Evolutionary conservation across 805 yeast species (phyloP).

Genomic region (Wickerhamiella dianesei): DNA sequence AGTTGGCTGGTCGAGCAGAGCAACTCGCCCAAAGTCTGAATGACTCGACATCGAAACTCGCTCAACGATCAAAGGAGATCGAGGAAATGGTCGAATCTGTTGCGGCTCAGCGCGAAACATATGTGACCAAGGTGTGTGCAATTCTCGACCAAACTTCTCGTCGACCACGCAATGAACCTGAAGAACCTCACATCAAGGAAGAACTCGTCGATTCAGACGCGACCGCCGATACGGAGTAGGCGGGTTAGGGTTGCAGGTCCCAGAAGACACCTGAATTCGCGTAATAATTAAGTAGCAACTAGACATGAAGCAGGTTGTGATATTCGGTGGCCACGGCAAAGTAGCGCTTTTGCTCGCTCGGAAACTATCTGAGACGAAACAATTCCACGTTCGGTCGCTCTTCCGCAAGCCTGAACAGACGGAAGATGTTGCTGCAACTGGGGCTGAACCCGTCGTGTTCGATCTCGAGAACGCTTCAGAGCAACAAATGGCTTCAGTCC

Average conservation of each 20-base stretch:
- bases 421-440: constrained; percentile 27
- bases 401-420: constrained; percentile 37
- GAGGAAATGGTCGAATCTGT: constrained; percentile 15
- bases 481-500: constrained; percentile 28
- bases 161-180: too few relatives aligned
- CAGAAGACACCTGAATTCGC: background rate
- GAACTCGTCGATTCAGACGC: too few relatives aligned
- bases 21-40: background rate
- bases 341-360: constrained; percentile 37
- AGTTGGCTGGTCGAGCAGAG: background rate
- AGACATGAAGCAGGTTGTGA: constrained; percentile 24
- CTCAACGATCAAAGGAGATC: background rate
- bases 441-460: constrained; percentile 27
- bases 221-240: background rate
- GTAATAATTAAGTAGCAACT: too few relatives aligned
- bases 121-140: constrained; percentile 11
- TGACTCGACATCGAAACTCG: background rate
- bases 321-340: constrained; percentile 52
- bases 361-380: constrained; percentile 22
- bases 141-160: constrained; percentile 14
- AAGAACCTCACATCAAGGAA: too few relatives aligned
- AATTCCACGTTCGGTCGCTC: constrained; percentile 28
- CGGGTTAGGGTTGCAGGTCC: background rate
- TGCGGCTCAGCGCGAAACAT: constrained; percentile 6
- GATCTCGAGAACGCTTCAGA: constrained; percentile 25